These are phyloP conservation scores for Saitozyma sp. DNA, from an alignment of 768 basidiomycete genomes.

Conservation along the genomic window DNA sequence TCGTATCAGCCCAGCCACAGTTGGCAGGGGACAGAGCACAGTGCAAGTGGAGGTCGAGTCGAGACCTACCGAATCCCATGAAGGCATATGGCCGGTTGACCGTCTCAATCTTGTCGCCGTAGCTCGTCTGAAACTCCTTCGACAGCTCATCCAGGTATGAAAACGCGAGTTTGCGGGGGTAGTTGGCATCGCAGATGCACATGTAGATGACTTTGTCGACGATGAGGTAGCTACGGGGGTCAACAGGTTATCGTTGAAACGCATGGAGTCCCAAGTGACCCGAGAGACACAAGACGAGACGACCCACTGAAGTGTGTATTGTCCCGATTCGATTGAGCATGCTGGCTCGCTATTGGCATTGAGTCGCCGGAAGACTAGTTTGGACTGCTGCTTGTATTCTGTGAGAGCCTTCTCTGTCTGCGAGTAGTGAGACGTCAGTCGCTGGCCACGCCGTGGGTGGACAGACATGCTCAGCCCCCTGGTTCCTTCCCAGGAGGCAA, in stretches of 20 bases:
- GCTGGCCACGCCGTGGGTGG: no score
- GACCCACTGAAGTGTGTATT: slow-evolving; percentile 91
- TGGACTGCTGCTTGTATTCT: slow-evolving; percentile 98
- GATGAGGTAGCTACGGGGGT: slow-evolving; percentile 78
- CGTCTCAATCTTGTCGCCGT: slow-evolving; percentile 88
- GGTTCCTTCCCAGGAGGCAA: not conserved
- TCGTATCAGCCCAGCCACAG: not conserved
- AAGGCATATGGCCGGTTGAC: slow-evolving; percentile 98
- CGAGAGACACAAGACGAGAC: no score
- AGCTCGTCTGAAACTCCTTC: slow-evolving; percentile 90
- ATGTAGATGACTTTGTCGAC: slow-evolving; percentile 90
- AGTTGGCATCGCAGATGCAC: slow-evolving; percentile 93
- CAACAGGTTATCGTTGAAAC: not conserved
- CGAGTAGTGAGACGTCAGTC: not conserved
- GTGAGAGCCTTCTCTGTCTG: slow-evolving; percentile 91
- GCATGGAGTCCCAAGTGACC: not conserved
- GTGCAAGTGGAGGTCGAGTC: not conserved
- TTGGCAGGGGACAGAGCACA: not conserved
- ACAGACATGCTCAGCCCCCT: no score
- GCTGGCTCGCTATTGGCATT: slow-evolving; percentile 91
- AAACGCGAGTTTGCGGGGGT: slow-evolving; percentile 94
- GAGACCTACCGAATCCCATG: slow-evolving; percentile 84
- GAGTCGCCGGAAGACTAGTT: slow-evolving; percentile 91
- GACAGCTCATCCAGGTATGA: slow-evolving; percentile 95
- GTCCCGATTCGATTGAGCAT: slow-evolving; percentile 94